Base-by-base conservation (phyloP, 805 yeast species). In the Wickerhamomyces sydowiorum region DNA sequence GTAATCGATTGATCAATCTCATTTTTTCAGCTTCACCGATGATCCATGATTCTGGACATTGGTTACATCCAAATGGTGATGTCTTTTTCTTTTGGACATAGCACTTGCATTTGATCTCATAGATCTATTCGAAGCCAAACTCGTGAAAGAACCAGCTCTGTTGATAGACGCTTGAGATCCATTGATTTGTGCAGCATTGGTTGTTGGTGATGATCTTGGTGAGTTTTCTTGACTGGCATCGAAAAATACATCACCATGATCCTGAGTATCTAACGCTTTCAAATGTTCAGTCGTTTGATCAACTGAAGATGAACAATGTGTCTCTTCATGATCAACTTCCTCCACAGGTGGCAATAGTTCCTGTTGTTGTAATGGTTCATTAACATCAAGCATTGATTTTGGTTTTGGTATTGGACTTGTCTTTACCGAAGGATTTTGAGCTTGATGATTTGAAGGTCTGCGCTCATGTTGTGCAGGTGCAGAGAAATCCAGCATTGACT, bases 331-430 rank as follows among this genome's bases (percentile, higher is more conserved):
- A 20, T 41, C 49, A 28, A 32, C 43, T 38, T 47, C 52, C 15
- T 40, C 37, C 5, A 49, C 41, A 17, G 52, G 52, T 18, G 50
- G 46, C 19, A 48, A 33, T 20, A n/a, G 35, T 20, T 36, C 31
- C 13, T 25, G 23, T 18, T 25, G 38, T 12, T 17, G 23, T 9
- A 7, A 6, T 8, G 5, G 22, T 6, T 41, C 44, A 25, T 18
- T 13, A 23, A 53, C 41, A 38, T 56, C 61, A 28, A 56, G 31
- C 61, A 56, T 56, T 2, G 61, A 55, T 35, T 45, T 52, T 17
- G 55, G 47, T 22, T 41, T 44, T 4, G 43, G 24, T 2, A 37
- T 19, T 8, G 53, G 53, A 23, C 47, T 41, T 12, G 43, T 37
- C n/a, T 29, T 40, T 1, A 18, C 24, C 6, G 52, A 43, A 22